Evolutionary conservation across 805 yeast species (phyloP).

Genomic region (Wickerhamomyces bisporus): DNA sequence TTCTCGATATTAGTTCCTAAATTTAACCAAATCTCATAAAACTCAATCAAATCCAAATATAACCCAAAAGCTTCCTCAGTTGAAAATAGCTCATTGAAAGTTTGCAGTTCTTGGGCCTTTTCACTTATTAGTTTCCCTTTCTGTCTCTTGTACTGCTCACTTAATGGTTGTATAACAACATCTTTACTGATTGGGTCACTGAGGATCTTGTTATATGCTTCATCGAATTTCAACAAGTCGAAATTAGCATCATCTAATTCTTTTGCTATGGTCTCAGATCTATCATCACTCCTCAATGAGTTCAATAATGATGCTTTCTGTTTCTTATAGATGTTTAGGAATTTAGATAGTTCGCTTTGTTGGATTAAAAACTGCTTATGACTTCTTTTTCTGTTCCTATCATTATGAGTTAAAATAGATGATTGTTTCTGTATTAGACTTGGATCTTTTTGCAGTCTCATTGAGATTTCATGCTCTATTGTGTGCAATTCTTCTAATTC

Average conservation of each 20-base stretch:
- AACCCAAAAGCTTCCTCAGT: slow-evolving; percentile 62
- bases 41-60: slow-evolving; percentile 48
- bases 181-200: slow-evolving; percentile 24
- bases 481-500: neutral
- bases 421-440: neutral
- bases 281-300: neutral
- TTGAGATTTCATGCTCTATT: neutral
- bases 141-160: slow-evolving; percentile 14
- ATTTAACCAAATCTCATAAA: slow-evolving; percentile 51
- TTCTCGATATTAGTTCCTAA: slow-evolving; percentile 26
- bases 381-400: no score
- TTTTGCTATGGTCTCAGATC: slow-evolving; percentile 2
- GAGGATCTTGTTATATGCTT: slow-evolving; percentile 27
- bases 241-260: slow-evolving; percentile 21
- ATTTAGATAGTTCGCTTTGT: neutral
- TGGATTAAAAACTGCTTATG: no score
- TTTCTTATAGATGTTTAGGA: slow-evolving; percentile 1
- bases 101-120: slow-evolving; percentile 40
- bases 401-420: neutral
- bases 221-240: slow-evolving; percentile 34
- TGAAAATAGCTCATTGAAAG: slow-evolving; percentile 44
- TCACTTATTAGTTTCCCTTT: slow-evolving; percentile 36
- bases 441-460: neutral
- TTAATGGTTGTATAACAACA: slow-evolving; percentile 22
- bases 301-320: slow-evolving; percentile 2